A percentile compares a stretch with the other conserved stretches of the same genome.
Conservation (phyloP, 495 filamentous ascomycete genomes). For the Corynascus novoguineensis region DNA sequence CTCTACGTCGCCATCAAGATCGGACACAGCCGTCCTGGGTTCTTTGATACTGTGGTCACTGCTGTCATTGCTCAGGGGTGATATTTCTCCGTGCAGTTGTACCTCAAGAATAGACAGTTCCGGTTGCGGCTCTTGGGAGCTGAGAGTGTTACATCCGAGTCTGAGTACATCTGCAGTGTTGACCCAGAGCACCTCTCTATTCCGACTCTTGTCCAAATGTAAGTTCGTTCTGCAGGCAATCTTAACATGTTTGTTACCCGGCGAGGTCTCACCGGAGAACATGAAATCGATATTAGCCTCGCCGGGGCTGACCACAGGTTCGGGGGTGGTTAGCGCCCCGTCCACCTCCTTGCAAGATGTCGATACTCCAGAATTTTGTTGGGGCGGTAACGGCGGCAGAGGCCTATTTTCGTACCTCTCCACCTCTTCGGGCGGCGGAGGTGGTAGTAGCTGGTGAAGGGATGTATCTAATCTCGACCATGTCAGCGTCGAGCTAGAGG, state of each 20-base stretch:
- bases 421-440: slow-evolving; percentile 18
- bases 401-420: slow-evolving; percentile 23
- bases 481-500: slow-evolving; percentile 13
- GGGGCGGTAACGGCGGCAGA: slow-evolving; percentile 22
- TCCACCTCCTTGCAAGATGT: slow-evolving; percentile 25
- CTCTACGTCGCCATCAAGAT: background rate
- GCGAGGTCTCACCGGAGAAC: background rate
- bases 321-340: background rate
- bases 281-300: slow-evolving; percentile 5
- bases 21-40: background rate
- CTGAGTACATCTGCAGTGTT: background rate
- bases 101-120: background rate
- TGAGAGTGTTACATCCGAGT: background rate
- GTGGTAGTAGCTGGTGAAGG: background rate
- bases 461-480: background rate
- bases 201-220: background rate
- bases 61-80: slow-evolving; percentile 19
- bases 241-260: background rate
- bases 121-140: slow-evolving; percentile 1
- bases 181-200: background rate
- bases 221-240: background rate
- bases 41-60: slow-evolving; percentile 13
- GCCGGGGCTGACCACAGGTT: background rate
- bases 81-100: slow-evolving; percentile 11
- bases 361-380: slow-evolving; percentile 15